Evolutionary conservation across 495 filamentous ascomycete genomes (phyloP), one percentile per base, ranked within the genome.

Genomic region (Neurospora tetraspora): DNA sequence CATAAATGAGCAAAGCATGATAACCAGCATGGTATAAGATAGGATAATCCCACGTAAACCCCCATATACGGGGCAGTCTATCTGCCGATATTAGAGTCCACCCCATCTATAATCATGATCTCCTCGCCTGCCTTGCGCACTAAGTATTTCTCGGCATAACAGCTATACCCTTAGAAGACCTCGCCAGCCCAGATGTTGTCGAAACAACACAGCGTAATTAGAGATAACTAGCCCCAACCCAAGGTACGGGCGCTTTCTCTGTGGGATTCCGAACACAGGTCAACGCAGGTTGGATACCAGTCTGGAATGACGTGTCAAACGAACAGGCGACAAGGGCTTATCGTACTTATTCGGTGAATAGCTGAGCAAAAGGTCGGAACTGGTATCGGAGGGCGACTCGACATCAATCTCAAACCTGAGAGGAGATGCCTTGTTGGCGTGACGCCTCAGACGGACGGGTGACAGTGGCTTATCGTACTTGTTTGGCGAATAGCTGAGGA

Each of bases 401-500:
- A 45, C 69, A n/a, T n/a, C 34, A 65, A 65, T 65, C 27, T 65
- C 43, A 23, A 71, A 34, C 14, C 23, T 37, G 16, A 68, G 43
- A 71, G 70, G 70, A 71, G 70, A 71, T 68, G 31, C 16, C 9
- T 68, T 68, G 18, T 34, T 68, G 42, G 43, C 31, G 27, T 45
- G 14, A 37, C 27, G 27, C 53, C 69, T 37, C 68, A 39, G 16
- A 34, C n/a, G 36, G 18, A 72, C 20, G 9, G 69, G 42, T 42
- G 70, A 70, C 18, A 72, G 36, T 6, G 43, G 39, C 47, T 45
- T 73, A n/a, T 23, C 74, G 20, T 34, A 27, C 23, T 45, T 76
- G 39, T 18, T 12, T 14, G 73, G 47, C 5, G 72, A 71, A 68
- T 39, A 73, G 71, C 47, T 71, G 72, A 75, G 39, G 5, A 71